Conservation (phyloP, 352 stramenopile species). For the Phytophthora quininea region DNA sequence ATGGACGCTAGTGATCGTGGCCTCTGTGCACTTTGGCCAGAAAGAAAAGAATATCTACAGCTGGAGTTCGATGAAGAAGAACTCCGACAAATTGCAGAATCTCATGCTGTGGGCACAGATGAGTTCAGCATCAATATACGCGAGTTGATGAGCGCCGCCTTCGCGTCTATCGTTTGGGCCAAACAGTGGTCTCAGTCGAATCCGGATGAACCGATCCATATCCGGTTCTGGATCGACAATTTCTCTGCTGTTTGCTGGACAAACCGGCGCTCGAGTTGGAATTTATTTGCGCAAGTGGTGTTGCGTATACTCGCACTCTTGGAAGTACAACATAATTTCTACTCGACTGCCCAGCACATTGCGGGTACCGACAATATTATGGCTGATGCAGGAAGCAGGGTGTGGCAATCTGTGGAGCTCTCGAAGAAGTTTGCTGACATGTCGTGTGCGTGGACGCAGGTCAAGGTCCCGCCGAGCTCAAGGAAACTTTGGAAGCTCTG, state of each 20-base stretch:
- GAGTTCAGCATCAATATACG: background rate
- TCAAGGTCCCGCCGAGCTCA: too few relatives aligned
- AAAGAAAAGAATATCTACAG: constrained; percentile 1
- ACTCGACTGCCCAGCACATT: too few relatives aligned
- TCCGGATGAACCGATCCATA: background rate
- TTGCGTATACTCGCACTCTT: background rate
- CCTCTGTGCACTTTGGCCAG: constrained; percentile 4
- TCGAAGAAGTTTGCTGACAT: background rate
- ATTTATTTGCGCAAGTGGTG: background rate
- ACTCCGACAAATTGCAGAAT: background rate
- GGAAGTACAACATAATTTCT: background rate
- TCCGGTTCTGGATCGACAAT: background rate
- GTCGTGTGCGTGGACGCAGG: too few relatives aligned
- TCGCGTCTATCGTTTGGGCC: background rate
- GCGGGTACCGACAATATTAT: background rate
- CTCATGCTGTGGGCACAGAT: background rate
- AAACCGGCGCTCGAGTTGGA: background rate
- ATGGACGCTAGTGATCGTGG: constrained; percentile 18
- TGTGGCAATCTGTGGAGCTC: background rate
- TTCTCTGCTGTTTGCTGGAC: background rate
- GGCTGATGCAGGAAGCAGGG: background rate
- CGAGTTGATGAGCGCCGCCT: background rate
- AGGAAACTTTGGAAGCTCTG: too few relatives aligned
- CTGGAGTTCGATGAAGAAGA: constrained; percentile 13
- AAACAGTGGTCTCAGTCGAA: background rate